phyloP scores from a whole-genome alignment of 169 alveolate genomes.

The Plasmodium blacklocki region DNA sequence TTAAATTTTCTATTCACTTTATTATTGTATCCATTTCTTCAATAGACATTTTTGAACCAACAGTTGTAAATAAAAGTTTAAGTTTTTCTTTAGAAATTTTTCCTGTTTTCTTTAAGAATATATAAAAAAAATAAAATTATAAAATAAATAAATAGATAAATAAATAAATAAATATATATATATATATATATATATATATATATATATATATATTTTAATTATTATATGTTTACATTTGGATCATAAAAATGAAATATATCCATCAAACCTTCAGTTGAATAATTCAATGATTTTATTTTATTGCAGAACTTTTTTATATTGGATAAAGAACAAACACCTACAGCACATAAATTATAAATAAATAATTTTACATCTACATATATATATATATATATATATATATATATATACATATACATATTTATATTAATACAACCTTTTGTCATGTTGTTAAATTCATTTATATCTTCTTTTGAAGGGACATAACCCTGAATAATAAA shows the following conservation, averaged over 20 bases:
- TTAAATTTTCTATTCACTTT: constrained; percentile 1
- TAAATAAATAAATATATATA: no score
- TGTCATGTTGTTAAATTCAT: constrained; percentile 28
- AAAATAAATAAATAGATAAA: neutral
- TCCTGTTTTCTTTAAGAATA: constrained; percentile 37
- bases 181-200: neutral
- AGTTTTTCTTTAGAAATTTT: constrained; percentile 45
- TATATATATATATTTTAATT: neutral
- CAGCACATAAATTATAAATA: neutral
- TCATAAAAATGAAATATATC: constrained; percentile 51
- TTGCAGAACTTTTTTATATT: constrained; percentile 55
- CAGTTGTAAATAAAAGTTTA: constrained; percentile 45
- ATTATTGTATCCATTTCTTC: constrained; percentile 53
- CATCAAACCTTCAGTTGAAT: constrained; percentile 26
- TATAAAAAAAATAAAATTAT: neutral
- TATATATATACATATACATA: no score
- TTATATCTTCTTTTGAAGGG: constrained; percentile 68
- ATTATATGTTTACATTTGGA: constrained; percentile 15
- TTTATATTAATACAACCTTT: constrained; percentile 12
- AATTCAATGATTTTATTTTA: constrained; percentile 10
- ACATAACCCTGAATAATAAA: constrained; percentile 51
- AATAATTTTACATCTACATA: no score
- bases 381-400: no score
- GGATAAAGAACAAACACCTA: constrained; percentile 57
- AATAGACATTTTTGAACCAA: constrained; percentile 51